Base-by-base conservation (phyloP, 1,139 yeast species). In the Yamadazyma friedrichii region DNA sequence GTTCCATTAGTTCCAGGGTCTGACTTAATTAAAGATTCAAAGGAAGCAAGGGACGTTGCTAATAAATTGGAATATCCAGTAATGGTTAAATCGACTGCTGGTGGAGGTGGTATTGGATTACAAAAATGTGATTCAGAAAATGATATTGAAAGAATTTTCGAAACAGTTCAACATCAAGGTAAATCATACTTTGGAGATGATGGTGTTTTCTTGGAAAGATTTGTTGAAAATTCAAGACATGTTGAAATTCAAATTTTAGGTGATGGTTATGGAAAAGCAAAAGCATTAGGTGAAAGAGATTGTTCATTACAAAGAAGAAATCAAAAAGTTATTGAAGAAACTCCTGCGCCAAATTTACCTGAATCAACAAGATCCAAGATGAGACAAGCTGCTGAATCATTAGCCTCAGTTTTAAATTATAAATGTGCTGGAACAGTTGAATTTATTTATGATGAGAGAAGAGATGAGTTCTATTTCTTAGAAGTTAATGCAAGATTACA, bases 51-150 rank as follows among this genome's bases (percentile, higher is more conserved):
- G 44, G 74, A 68, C 45, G 78, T 84, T 49, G 98, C 97, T n/a
- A 82, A 78, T 16, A 69, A 78, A 51, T 73, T 93, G 42, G 88
- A 82, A 47, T 93, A 88, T 56, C 98, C 98, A 20, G 79, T 93
- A 34, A 93, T 93, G 98, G 87, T 93, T 41, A 93, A 93, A 65
- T 86, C 96, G 15, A 91, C 98, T 47, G 98, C 98, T 28, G 98
- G 98, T 61, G 98, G 98, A 55, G 98, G 98, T 62, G 98, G 98
- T 65, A 93, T 91, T 56, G 98, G 98, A 49, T 72, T 93, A 54
- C 97, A 89, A 61, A 85, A 89, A 60, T 97, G 91, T 46, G 95
- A 89, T 55, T 76, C 81, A 33, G 88, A 80, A 52, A 80, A 65
- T 12, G 96, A 91, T 45, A 81, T 91, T 47, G 87, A 80, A 64